These are phyloP conservation scores for Diaporthe ilicicola DNA, from an alignment of 2,329 filamentous ascomycete genomes.

Conservation along the genomic window DNA sequence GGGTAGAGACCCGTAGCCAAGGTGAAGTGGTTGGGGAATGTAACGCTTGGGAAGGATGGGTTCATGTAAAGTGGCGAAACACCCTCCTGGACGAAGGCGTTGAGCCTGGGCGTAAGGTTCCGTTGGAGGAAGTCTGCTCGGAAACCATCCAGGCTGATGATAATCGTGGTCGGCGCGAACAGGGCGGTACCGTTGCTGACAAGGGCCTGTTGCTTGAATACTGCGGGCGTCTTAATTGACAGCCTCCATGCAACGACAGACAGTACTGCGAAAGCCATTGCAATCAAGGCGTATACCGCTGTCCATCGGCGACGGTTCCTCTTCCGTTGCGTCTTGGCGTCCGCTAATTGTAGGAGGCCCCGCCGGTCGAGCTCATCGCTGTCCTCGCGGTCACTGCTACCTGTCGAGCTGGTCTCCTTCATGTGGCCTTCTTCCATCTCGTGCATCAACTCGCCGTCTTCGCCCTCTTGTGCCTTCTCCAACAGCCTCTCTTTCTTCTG, in stretches of 20 bases:
- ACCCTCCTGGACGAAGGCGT: conserved; percentile 79
- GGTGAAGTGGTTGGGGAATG: conserved; percentile 96
- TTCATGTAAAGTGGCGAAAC: conserved; percentile 93
- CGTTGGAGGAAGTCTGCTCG: conserved; percentile 90
- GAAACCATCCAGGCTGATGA: conserved; percentile 96
- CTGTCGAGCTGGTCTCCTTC: conserved; percentile 71
- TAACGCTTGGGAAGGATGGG: conserved; percentile 94
- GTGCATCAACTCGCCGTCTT: conserved; percentile 82
- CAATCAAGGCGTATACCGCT: conserved; percentile 61
- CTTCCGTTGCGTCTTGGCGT: conserved; percentile 57
- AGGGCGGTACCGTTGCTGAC: conserved; percentile 85
- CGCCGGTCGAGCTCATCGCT: conserved; percentile 66
- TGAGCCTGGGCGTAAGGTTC: conserved; percentile 83
- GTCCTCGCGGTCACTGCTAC: conserved; percentile 68
- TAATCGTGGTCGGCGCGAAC: conserved; percentile 90
- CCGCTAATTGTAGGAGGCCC: conserved; percentile 57
- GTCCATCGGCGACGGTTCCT: conserved; percentile 63
- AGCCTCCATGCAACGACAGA: conserved; percentile 67
- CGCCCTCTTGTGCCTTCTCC: conserved; percentile 65
- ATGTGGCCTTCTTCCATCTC: conserved; percentile 87
- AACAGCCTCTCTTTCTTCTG: conserved; percentile 62
- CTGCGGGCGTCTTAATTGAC: conserved; percentile 54
- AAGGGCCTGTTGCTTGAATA: conserved; percentile 44
- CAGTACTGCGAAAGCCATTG: conserved; percentile 63
- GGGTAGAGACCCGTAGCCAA: conserved; percentile 92